A percentile compares a stretch with the other conserved stretches of the same genome.
phyloP scores from a whole-genome alignment of 306 rosid genomes.

The Lathyrus oleraceus region DNA sequence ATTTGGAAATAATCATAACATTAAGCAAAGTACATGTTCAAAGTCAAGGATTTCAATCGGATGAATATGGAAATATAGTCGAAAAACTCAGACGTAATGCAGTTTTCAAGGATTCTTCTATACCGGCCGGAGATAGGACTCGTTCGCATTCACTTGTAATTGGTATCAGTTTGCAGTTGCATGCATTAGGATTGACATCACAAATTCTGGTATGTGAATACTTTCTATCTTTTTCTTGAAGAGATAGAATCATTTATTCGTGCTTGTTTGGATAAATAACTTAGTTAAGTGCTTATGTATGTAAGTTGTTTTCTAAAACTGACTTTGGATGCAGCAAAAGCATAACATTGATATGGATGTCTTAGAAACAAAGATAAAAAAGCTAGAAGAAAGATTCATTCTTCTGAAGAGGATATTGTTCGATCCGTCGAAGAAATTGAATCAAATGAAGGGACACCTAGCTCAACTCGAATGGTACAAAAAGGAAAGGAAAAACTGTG shows the following conservation, averaged over 20 bases:
- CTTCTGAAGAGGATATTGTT: neutral
- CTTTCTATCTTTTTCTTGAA: neutral
- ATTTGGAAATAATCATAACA: conserved; percentile 28
- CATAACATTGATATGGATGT: neutral
- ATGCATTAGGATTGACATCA: conserved; percentile 37
- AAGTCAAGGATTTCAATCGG: conserved; percentile 1
- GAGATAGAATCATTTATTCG: neutral
- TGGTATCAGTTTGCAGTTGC: conserved; percentile 43
- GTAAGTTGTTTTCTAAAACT: no score
- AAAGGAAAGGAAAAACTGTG: conserved; percentile 27
- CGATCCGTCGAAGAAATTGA: conserved; percentile 37
- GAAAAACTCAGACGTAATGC: no score
- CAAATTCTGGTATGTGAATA: conserved; percentile 39
- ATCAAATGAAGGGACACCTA: conserved; percentile 41
- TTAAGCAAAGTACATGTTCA: conserved; percentile 7
- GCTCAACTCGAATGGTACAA: conserved; percentile 70
- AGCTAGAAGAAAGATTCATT: conserved; percentile 3
- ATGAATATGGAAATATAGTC: conserved; percentile 43
- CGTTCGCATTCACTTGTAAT: conserved; percentile 38
- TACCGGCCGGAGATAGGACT: no score
- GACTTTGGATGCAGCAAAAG: conserved; percentile 12
- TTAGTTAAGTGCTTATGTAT: no score
- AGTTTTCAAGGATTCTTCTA: no score
- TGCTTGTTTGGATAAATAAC: no score
- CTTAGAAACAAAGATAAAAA: conserved; percentile 7